Percentiles rank a stretch among this genome's conserved stretches.
Evolutionary conservation across 2,329 filamentous ascomycete species (phyloP).

Genomic region (Beauveria scarabaeidicola): DNA sequence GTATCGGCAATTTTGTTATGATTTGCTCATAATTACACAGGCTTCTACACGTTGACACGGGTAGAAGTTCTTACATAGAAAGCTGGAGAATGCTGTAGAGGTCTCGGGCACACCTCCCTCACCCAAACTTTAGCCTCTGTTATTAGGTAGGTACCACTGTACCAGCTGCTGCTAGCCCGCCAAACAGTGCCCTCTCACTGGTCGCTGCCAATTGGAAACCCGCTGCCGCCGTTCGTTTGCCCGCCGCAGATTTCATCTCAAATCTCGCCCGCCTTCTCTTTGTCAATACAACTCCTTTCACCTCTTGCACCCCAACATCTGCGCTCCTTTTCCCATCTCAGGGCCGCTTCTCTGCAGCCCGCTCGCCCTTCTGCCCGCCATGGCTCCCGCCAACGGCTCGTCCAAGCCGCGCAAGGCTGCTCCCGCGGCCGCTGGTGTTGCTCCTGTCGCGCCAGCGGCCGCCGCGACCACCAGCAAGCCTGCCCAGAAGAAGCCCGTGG

Average conservation of each 20-base stretch:
- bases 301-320: not conserved
- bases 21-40: too few relatives aligned
- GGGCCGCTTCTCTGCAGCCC: conserved; percentile 9
- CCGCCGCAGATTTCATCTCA: conserved; percentile 8
- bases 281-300: not conserved
- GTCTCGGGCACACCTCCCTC: not conserved
- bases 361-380: conserved; percentile 10
- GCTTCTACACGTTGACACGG: too few relatives aligned
- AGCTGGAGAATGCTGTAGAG: not conserved
- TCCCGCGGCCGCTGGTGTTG: conserved; percentile 9
- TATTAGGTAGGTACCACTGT: too few relatives aligned
- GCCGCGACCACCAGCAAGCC: conserved; percentile 14
- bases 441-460: conserved; percentile 6
- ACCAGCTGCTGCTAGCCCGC: not conserved
- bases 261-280: not conserved
- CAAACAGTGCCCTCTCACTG: not conserved
- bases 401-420: conserved; percentile 24
- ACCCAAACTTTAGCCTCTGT: not conserved
- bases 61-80: too few relatives aligned
- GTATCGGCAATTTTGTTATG: too few relatives aligned
- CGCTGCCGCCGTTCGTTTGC: not conserved
- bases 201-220: not conserved
- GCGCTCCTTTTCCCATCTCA: conserved; percentile 2
- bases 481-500: conserved; percentile 23
- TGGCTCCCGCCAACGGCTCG: conserved; percentile 21